Base-by-base conservation (phyloP, 441 rosid genomes). In the Populus hybrid region DNA sequence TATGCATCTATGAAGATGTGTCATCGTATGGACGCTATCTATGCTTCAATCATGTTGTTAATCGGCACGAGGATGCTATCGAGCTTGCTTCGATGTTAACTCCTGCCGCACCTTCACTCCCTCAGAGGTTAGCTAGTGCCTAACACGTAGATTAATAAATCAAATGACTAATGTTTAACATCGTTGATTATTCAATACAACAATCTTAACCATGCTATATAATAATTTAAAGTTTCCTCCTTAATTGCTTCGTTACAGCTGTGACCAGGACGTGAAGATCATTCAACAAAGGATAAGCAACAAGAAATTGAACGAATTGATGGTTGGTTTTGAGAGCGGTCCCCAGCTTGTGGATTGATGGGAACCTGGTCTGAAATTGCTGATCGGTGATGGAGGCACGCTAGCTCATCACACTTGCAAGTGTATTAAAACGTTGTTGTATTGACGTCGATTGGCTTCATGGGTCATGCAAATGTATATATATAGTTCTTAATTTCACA, bases 21-120 rank as follows among this genome's bases (percentile, higher is more conserved):
- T 81, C 90, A 29, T 80, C 91, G 7, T 91, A 85, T 7, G 93
- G 93, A 9, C 87, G 95, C 9, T 88, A 91, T 73, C 29, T 91
- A 12, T 91, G 95, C 88, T 91, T 89, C 83, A 82, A 87, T 84
- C 87, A 78, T 73, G 76, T 73, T 26, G 76, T 91, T 74, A 86
- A 78, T 35, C 77, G 81, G 16, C 78, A 80, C 8, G 82, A 90
- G 26, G 88, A 88, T 40, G 93, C 91, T 1, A 2, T 71, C 14
- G 70, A 80, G 65, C 92, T 88, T 40, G 86, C 92, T 6, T 73
- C 16, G 42, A 80, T 74, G 75, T 79, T 77, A 63, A 77, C 88
- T 2, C 86, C 88, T 7, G 66, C 84, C 1, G 23, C 82, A 11
- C 68, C 85, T 50, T 71, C 88, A 2, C 66, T 65, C 40, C 83